A percentile compares a stretch with the other conserved stretches of the same genome.
phyloP scores from a whole-genome alignment of 495 filamentous ascomycete species.

The Penicillium desertorum region DNA sequence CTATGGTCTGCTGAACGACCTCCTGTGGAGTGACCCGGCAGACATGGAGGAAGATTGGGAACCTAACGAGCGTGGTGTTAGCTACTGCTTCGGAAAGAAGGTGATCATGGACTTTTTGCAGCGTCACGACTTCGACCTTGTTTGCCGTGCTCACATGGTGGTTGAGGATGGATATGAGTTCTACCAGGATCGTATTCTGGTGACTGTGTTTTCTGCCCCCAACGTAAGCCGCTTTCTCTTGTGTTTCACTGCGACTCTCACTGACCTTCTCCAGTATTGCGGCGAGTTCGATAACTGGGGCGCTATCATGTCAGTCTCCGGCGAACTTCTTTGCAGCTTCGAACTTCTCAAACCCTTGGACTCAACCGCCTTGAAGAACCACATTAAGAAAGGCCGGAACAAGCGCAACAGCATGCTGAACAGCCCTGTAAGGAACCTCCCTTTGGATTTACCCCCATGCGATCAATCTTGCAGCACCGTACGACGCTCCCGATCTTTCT shows the following conservation, averaged over 20 bases:
- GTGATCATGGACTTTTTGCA: slow-evolving; percentile 97
- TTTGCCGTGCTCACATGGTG: slow-evolving; percentile 98
- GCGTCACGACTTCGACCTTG: slow-evolving; percentile 93
- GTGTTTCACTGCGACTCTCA: slow-evolving; percentile 20
- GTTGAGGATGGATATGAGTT: slow-evolving; percentile 99
- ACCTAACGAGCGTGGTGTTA: slow-evolving; percentile 93
- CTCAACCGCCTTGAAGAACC: slow-evolving; percentile 94
- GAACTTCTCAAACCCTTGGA: slow-evolving; percentile 95
- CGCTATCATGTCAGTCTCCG: slow-evolving; percentile 96
- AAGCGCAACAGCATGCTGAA: slow-evolving; percentile 89
- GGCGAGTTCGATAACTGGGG: slow-evolving; percentile 99
- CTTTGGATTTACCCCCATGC: slow-evolving; percentile 32
- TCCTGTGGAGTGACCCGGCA: slow-evolving; percentile 96
- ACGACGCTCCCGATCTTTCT: slow-evolving; percentile 29
- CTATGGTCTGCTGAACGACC: slow-evolving; percentile 92
- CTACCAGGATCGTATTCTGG: slow-evolving; percentile 91
- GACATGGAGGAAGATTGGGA: slow-evolving; percentile 99
- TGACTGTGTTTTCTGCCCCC: slow-evolving; percentile 96
- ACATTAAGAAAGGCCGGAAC: slow-evolving; percentile 97
- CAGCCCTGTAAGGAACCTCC: slow-evolving; percentile 71
- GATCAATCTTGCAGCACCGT: slow-evolving; percentile 20
- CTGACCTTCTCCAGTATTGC: slow-evolving; percentile 68
- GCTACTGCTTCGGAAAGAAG: slow-evolving; percentile 98
- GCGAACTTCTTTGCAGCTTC: slow-evolving; percentile 93
- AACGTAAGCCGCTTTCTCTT: slow-evolving; percentile 65